Evolutionary conservation across 1,139 yeast species (phyloP).

Genomic region (Kodamaea alishanica): DNA sequence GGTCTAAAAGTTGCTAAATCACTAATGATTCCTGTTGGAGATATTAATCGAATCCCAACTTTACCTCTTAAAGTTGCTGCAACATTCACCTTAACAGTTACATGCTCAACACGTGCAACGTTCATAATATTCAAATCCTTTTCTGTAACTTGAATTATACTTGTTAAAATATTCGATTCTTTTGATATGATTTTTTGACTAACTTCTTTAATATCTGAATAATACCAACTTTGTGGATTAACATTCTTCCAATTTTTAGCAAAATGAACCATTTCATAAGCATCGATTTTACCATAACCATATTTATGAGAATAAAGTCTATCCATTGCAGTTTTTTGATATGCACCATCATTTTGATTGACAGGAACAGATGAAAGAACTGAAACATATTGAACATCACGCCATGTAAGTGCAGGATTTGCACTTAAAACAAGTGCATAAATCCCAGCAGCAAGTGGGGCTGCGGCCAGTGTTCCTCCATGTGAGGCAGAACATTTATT

Average conservation of each 20-base stretch:
- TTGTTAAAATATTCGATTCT: constrained; percentile 28
- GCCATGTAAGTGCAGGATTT: constrained; percentile 89
- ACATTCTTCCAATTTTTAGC: constrained; percentile 82
- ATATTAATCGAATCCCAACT: constrained; percentile 58
- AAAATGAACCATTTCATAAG: constrained; percentile 65
- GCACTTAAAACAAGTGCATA: constrained; percentile 77
- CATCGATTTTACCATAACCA: constrained; percentile 93
- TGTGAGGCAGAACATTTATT: constrained; percentile 69
- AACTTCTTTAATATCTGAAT: constrained; percentile 41
- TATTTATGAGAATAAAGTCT: constrained; percentile 75
- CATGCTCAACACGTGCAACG: constrained; percentile 75
- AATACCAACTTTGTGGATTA: constrained; percentile 87
- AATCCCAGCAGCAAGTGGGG: constrained; percentile 95
- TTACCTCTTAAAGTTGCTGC: constrained; percentile 66
- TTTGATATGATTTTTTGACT: constrained; percentile 23
- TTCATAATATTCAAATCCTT: constrained; percentile 54
- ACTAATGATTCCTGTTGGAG: constrained; percentile 76
- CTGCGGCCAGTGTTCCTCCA: constrained; percentile 99
- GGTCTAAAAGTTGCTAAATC: constrained; percentile 71
- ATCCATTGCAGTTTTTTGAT: constrained; percentile 63
- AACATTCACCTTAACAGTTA: constrained; percentile 75
- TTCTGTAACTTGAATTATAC: constrained; percentile 45
- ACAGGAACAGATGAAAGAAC: constrained; percentile 71
- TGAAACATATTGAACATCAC: constrained; percentile 86
- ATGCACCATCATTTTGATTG: constrained; percentile 62